Evolutionary conservation across 208 protist genomes (phyloP), one percentile per base, ranked within the genome.

Genomic region (Porcisia hertigi): DNA sequence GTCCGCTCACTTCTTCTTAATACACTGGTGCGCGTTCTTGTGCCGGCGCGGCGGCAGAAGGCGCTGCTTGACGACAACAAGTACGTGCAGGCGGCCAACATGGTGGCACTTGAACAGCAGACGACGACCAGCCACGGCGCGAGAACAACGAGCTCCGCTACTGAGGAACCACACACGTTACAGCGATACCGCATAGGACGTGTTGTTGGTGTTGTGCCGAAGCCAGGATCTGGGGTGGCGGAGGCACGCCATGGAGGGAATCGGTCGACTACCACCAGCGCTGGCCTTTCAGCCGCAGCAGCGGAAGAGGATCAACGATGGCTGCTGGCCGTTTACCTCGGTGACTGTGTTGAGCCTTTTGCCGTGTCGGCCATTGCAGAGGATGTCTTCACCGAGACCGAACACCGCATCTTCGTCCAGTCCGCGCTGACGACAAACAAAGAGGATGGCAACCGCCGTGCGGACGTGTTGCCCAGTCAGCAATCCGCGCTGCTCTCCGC

Each of bases 281-380:
- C 18, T 23, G 62, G 6, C 62, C 34, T 65, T 57, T n/a, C 80
- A 0, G 54, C 30, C 0, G 81, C 72, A 55, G 41, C 80, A 5
- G 54, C 47, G 3, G 83, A 79, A 7, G 69, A 73, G 60, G 71
- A 81, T 4, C 81, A 82, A 20, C 78, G 77, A 11, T 94, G 89
- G 89, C 63, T 94, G 36, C 63, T 94, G 16, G 88, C 83, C 30
- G 82, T 92, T n/a, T 86, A 92, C 80, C 72, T 94, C 34, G 92
- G 89, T 63, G 89, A 94, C 58, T 83, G 77, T n/a, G 83, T 86
- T 14, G 88, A 92, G 55, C 80, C 87, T 6, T 76, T 93, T 41
- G 64, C 75, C 14, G 64, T 89, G 45, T 84, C 87, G 52, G 79
- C 77, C 69, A 54, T 95, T 67, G 85, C 80, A 49, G 85, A 91